Base-by-base conservation (phyloP, 2,329 filamentous ascomycete species). In the Trichoderma atrobrunneum region DNA sequence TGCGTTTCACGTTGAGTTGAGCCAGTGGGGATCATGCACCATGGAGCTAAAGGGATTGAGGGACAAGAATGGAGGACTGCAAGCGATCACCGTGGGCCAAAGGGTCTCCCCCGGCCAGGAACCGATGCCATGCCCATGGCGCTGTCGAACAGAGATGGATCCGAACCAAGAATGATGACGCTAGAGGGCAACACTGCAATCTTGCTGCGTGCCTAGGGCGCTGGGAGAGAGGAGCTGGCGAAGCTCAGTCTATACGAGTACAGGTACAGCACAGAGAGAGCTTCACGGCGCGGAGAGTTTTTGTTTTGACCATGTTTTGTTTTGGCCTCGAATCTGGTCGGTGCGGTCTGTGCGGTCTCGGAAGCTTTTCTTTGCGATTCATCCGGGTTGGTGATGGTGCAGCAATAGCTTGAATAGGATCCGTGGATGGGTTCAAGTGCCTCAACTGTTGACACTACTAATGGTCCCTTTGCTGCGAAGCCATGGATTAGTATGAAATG, bases 1-100 rank as follows among this genome's bases (percentile, higher is more conserved):
- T 54, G 71, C 66, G 71, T 72, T 72, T 72, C 71, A 72, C 60
- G 36, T n/a, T 65, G 48, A 70, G 59, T 56, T 54, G 67, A 72
- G 66, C 54, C 51, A 39, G 66, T 70, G 71, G 71, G 36, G 54
- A 68, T 61, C 34, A 61, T 56, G 62, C 36, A 61, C 56, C 51
- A 48, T 14, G 63, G 10, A 28, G 4, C 51, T 16, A 43, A 59
- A 59, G 56, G 14, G 14, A 24, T 36, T 36, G 34, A 39, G 34
- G 39, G 26, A 32, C 64, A 18, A 39, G 36, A 39, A 39, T 36
- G 34, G 34, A 36, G 43, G 43, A 48, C 43, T 67, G 64, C 56
- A 70, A 70, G 57, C 57, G 56, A 70, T 70, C 66, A 36, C 66
- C 66, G 28, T 32, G 54, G 36, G 66, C 26, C 24, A 59, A 30